Evolutionary conservation across 768 basidiomycete species (phyloP), one percentile per base, ranked within the genome.

Genomic region (Amanita pallidorosea): DNA sequence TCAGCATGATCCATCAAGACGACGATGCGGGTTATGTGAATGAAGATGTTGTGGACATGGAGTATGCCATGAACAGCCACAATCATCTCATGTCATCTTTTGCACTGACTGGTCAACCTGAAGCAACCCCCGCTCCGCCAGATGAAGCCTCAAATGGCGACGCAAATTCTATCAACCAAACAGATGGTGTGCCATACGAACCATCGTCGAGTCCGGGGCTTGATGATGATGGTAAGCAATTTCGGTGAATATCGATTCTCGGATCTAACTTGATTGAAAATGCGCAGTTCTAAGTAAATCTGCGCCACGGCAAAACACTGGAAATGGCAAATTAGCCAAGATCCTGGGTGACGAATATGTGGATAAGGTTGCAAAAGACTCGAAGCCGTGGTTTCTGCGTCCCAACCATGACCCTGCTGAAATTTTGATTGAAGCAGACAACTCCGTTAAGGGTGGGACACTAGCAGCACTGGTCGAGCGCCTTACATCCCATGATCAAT

Each of bases 401-500:
- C 80, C 86, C 11, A 87, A 88, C 57, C 90, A 89, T 63, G 77
- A 73, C 50, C 79, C 81, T 38, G 74, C 75, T 7, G 93, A 97
- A 53, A 86, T 98, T 55, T 66, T 87, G 43, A 84, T 95, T 57
- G 88, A 92, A 56, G 77, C 84, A 6, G 90, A 96, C 60, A 83
- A 85, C 22, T 74, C 78, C 42, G 83, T 98, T 49, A 79, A 85
- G 38, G 96, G 87, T 25, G 96, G 93, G 3, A 92, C 93, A 0
- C 74, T 94, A 1, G 68, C 78, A 17, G 91, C 92, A 2, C 70
- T 98, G 9, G 84, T 97, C 2, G 92, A 93, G 61, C 81, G 89
- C 8, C 69, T 98, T 46, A 97, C 96, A 2, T 82, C 87, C 13
- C 95, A 99, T 60, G 91, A 94, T 55, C 79, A 83, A 58, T 80